These are phyloP conservation scores for Salvia miltiorrhiza DNA, from an alignment of 257 asterid species.

Conservation along the genomic window DNA sequence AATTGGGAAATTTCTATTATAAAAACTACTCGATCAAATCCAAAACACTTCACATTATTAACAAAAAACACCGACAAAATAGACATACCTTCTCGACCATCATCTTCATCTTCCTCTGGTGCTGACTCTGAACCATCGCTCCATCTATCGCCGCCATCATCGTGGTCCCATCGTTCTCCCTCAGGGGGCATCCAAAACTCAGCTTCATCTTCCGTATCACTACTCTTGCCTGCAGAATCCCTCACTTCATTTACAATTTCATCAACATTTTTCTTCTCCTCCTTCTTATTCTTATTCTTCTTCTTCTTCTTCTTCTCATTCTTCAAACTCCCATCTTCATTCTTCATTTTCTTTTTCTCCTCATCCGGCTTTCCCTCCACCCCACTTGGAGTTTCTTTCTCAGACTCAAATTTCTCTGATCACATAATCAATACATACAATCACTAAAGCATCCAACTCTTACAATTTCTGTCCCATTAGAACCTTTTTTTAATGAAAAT, in stretches of 20 bases:
- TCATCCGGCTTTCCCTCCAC: slow-evolving; percentile 29
- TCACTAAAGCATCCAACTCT: slow-evolving; percentile 7
- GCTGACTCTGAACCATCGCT: slow-evolving; percentile 61
- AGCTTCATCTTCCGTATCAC: slow-evolving; percentile 48
- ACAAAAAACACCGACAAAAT: background rate
- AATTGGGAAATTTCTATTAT: background rate
- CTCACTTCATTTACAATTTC: slow-evolving; percentile 46
- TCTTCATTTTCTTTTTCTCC: slow-evolving; percentile 34
- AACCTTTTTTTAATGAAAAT: background rate
- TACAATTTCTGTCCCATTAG: background rate
- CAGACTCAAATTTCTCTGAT: slow-evolving; percentile 74
- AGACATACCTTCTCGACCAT: slow-evolving; percentile 50
- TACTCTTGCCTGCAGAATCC: slow-evolving; percentile 44
- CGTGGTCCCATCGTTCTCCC: slow-evolving; percentile 94
- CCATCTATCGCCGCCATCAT: slow-evolving; percentile 91
- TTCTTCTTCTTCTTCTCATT: slow-evolving; percentile 32
- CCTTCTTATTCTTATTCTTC: slow-evolving; percentile 32
- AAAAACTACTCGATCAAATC: background rate
- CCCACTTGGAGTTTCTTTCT: slow-evolving; percentile 34
- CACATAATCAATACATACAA: slow-evolving; percentile 13
- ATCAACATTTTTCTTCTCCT: slow-evolving; percentile 33
- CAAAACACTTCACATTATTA: background rate
- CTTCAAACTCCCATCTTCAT: background rate
- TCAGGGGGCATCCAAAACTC: slow-evolving; percentile 92
- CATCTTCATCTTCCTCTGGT: slow-evolving; percentile 48